Evolutionary conservation across 129 eudicot species (phyloP), one percentile per base, ranked within the genome.

Genomic region (Escallonia herrerae): DNA sequence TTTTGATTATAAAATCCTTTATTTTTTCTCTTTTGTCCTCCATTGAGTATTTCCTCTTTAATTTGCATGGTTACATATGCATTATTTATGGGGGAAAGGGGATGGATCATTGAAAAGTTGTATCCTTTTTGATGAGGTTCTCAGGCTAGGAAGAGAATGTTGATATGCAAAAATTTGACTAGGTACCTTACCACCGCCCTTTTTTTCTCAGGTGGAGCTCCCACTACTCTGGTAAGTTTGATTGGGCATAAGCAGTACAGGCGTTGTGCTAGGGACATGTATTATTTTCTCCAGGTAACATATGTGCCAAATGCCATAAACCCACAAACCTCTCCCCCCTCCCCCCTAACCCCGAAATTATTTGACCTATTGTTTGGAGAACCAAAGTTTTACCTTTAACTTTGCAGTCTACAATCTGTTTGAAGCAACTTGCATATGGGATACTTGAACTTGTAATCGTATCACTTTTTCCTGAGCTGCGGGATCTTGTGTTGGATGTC

Each of bases 161-260:
- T 22, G 33, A 1, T 22, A 22, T 22, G 33, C 33, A 22, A 0
- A 22, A 22, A 22, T 22, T 22, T 22, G 33, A 22, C 33, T 22
- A 22, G 33, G 33, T 22, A 22, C 33, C 33, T 22, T 22, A 22
- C 33, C 33, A 8, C 6, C 40, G n/a, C 58, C 43, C 47, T 62
- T 63, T 63, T 37, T 14, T 45, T 70, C 43, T 68, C 69, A 94
- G 99, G 80, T 75, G 97, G 96, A 43, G 97, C 97, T 68, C 99
- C 99, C 2, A 61, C 80, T 22, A 59, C 99, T 44, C 75, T 94
- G 78, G 95, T 94, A 64, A 89, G 90, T 79, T 81, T 94, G 76
- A 82, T 94, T 44, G 99, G 99, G 65, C 81, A 62, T 44, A 94
- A 94, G 77, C 99, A 94, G 64, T 94, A 94, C 83, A 83, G 78